Evolutionary conservation across 352 stramenopile species (phyloP).

Genomic region (Phytophthora megakarya): DNA sequence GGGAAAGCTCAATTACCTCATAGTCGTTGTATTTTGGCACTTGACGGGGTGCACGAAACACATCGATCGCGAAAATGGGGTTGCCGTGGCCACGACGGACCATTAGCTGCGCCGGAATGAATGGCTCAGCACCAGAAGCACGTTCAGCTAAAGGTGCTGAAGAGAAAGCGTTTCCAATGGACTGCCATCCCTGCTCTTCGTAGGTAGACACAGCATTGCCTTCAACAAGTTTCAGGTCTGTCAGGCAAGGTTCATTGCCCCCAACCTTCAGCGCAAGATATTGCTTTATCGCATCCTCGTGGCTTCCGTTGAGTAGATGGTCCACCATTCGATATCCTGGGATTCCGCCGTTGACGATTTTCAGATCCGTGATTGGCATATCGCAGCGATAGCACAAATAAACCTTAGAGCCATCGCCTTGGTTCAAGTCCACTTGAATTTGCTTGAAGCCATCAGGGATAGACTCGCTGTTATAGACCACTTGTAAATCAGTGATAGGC

Average conservation of each 20-base stretch:
- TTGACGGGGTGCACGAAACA: constrained; percentile 82
- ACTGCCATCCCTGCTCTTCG: constrained; percentile 67
- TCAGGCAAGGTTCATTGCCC: constrained; percentile 80
- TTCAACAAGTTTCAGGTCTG: constrained; percentile 71
- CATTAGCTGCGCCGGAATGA: constrained; percentile 58
- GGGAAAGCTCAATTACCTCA: constrained; percentile 81
- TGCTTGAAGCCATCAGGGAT: constrained; percentile 89
- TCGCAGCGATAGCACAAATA: constrained; percentile 89
- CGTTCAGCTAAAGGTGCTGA: constrained; percentile 15
- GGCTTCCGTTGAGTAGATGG: constrained; percentile 70
- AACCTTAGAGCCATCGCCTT: constrained; percentile 81
- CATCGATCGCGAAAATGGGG: constrained; percentile 86
- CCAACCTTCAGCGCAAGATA: constrained; percentile 86
- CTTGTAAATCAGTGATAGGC: constrained; percentile 83
- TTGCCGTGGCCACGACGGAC: constrained; percentile 82
- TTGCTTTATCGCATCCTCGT: constrained; percentile 72
- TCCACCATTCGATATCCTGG: constrained; percentile 86
- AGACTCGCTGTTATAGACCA: constrained; percentile 79
- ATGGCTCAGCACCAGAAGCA: constrained; percentile 10
- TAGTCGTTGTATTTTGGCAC: constrained; percentile 91
- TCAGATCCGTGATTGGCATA: constrained; percentile 88
- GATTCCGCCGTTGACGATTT: constrained; percentile 84
- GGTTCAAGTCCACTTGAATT: constrained; percentile 87
- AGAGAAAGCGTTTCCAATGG: constrained; percentile 68
- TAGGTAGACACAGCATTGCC: constrained; percentile 48